phyloP scores from a whole-genome alignment of 2,329 filamentous ascomycete genomes.

The Phaeophleospora eucalypticola region DNA sequence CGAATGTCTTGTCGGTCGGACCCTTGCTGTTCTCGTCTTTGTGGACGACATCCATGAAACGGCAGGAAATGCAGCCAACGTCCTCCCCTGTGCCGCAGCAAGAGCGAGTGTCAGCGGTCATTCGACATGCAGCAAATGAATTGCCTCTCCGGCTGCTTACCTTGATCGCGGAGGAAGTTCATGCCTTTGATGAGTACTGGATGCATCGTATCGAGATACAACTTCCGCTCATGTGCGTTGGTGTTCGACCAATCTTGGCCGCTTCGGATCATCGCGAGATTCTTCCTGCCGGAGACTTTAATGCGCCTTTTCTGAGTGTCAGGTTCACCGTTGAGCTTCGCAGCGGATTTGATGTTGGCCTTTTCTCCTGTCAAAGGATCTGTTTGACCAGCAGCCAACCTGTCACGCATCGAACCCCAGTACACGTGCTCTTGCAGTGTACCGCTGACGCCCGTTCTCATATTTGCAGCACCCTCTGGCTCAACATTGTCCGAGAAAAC shows the following conservation, averaged over 20 bases:
- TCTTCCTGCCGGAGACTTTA: conserved; percentile 36
- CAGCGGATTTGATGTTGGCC: conserved; percentile 27
- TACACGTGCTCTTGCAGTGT: conserved; percentile 43
- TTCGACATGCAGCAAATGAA: no score
- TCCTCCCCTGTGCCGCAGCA: no score
- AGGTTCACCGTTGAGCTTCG: no score
- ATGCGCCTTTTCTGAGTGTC: conserved; percentile 21
- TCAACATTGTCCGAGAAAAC: conserved; percentile 38
- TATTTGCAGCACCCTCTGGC: conserved; percentile 41
- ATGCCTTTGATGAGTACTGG: conserved; percentile 43
- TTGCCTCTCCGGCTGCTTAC: no score
- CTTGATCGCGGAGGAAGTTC: conserved; percentile 43
- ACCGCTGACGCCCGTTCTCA: conserved; percentile 37
- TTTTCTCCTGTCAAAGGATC: conserved; percentile 27
- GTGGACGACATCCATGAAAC: conserved; percentile 40
- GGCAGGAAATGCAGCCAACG: conserved; percentile 44
- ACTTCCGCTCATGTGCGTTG: conserved; percentile 37
- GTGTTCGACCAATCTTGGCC: conserved; percentile 46
- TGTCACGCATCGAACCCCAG: conserved; percentile 47
- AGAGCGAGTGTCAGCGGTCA: no score
- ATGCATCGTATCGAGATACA: conserved; percentile 46
- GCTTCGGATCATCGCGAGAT: conserved; percentile 44
- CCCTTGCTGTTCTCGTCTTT: conserved; percentile 6
- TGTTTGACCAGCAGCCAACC: conserved; percentile 38
- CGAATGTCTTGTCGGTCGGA: conserved; percentile 22